A percentile compares a stretch with the other conserved stretches of the same genome.
phyloP scores from a whole-genome alignment of 1,284 basidiomycete species.

The Ceratobasidium sp. region DNA sequence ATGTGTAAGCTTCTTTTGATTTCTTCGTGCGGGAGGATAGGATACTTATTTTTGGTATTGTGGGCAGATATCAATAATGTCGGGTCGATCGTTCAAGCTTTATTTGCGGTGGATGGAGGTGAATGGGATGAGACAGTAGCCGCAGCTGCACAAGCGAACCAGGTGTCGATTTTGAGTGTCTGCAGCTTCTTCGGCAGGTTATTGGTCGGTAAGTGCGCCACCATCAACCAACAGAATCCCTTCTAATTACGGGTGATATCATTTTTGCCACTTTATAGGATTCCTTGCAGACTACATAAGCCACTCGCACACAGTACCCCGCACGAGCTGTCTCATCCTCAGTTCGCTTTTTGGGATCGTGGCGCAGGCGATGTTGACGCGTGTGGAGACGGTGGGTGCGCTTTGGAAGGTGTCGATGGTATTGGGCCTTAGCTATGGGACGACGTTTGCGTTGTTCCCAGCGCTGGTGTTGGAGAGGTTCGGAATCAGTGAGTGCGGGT shows the following conservation, averaged over 20 bases:
- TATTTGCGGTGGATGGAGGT: constrained; percentile 72
- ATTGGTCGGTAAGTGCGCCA: constrained; percentile 67
- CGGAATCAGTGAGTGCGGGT: constrained; percentile 68
- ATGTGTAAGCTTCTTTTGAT: constrained; percentile 70
- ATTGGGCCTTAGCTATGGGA: constrained; percentile 80
- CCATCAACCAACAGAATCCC: neutral
- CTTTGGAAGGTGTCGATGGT: constrained; percentile 81
- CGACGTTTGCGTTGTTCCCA: constrained; percentile 81
- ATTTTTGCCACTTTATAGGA: constrained; percentile 57
- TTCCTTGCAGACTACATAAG: constrained; percentile 78
- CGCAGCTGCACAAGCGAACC: constrained; percentile 80
- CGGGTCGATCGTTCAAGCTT: constrained; percentile 88
- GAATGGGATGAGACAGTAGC: constrained; percentile 73
- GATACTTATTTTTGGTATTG: neutral
- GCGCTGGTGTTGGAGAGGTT: constrained; percentile 88
- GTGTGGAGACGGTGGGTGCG: constrained; percentile 6
- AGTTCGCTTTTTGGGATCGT: constrained; percentile 74
- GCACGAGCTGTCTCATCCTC: constrained; percentile 75
- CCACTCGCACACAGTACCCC: constrained; percentile 67
- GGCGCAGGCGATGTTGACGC: constrained; percentile 61
- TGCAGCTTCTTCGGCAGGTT: constrained; percentile 87
- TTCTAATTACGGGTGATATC: too few relatives aligned
- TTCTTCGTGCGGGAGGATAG: neutral
- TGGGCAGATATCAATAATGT: constrained; percentile 89
- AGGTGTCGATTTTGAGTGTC: constrained; percentile 86